Base-by-base conservation (phyloP, 495 filamentous ascomycete species). In the Venustampulla echinocandica region DNA sequence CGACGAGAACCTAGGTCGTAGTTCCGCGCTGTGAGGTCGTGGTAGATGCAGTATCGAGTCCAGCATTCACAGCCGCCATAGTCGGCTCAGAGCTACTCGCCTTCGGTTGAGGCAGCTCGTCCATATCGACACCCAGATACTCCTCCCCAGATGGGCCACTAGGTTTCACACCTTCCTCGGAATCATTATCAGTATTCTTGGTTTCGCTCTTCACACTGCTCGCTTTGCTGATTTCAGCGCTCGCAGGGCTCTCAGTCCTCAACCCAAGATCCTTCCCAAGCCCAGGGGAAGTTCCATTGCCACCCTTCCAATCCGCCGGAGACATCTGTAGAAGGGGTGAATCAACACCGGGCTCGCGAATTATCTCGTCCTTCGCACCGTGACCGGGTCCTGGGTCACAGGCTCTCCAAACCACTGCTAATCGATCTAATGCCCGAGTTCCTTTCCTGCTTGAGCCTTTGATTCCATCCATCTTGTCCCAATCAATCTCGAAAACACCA, bases 381-480 rank as follows among this genome's bases (percentile, higher is more conserved):
- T 40, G 24, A 37, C 55, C 54, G 24, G 51, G 47, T 48, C 53
- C 30, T 14, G 52, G 52, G 15, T 59, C 49, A 27, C 53, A 50
- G 19, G 57, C 64, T 44, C 57, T 70, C 92, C 92, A 98, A 3
- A 95, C 84, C 7, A 96, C 87, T 15, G 87, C 79, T n/a, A 96
- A 59, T 17, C 75, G 75, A 56, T 98, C 90, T 2, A 93, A 75
- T 1, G 87, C 87, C 30, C 79, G 71, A 4, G 81, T 83, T 0
- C 92, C 92, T 58, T 93, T 92, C 34, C 76, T 74, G 24, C 66
- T 74, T 4, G 80, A 87, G 1, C 92, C 90, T 60, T 93, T 95
- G 48, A 75, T 71, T 7, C 81, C 81, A 35, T 75, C 72, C 66
- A 80, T 67, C 59, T 69, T 67, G 36, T 77, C 74, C 75, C 75